A percentile compares a stretch with the other conserved stretches of the same genome.
These are phyloP conservation scores for Solanum gandarillasii DNA, from an alignment of 257 asterid species.

Conservation along the genomic window DNA sequence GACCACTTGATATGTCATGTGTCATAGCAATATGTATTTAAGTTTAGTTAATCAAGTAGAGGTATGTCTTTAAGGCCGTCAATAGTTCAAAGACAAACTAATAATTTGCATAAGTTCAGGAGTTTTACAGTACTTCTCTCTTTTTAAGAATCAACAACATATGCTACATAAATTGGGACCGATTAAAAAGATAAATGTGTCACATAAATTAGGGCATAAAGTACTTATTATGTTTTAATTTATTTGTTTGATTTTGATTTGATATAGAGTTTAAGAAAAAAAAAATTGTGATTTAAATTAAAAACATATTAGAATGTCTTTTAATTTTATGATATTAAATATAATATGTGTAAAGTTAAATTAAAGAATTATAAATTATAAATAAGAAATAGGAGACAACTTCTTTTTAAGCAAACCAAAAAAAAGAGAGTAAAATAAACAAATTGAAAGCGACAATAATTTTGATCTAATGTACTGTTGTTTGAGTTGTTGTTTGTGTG, in stretches of 20 bases:
- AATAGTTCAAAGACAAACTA: too few relatives aligned
- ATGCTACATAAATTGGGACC: too few relatives aligned
- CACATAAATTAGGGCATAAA: too few relatives aligned
- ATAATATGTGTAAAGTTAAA: too few relatives aligned
- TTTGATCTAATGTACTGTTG: not conserved
- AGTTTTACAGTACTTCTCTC: not conserved
- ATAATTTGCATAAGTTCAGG: too few relatives aligned
- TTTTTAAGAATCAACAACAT: too few relatives aligned
- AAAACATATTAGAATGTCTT: not conserved
- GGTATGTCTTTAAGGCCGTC: rapidly evolving
- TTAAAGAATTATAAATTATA: too few relatives aligned
- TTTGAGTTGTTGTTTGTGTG: not conserved
- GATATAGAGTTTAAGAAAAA: not conserved
- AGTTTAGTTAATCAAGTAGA: not conserved
- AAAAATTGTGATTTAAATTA: not conserved
- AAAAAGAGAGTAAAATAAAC: too few relatives aligned
- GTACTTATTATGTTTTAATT: too few relatives aligned
- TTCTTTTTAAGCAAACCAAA: not conserved
- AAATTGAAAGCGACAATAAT: not conserved
- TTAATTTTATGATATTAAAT: not conserved
- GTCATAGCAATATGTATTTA: too few relatives aligned
- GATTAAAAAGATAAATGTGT: too few relatives aligned
- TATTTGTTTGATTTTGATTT: too few relatives aligned
- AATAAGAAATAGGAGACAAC: not conserved
- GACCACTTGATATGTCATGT: not conserved